Evolutionary conservation across 139 green algal genomes (phyloP).

Genomic region (Coelastrella sp.): DNA sequence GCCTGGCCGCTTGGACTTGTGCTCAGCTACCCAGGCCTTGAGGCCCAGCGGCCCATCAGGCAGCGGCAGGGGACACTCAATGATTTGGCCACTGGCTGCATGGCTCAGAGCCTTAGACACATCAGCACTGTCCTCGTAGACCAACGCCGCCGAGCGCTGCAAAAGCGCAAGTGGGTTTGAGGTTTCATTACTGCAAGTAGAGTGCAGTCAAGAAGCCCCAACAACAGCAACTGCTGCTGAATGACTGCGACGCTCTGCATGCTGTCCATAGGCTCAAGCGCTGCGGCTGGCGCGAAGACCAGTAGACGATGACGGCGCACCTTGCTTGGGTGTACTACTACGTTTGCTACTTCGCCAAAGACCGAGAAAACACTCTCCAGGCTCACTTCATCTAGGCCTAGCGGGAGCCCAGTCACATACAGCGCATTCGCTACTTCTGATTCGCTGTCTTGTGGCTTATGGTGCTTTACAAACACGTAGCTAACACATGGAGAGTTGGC

Average conservation of each 20-base stretch:
- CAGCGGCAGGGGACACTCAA: slow-evolving; percentile 32
- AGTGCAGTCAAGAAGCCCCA: no score
- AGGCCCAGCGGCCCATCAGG: slow-evolving; percentile 39
- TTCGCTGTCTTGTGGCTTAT: slow-evolving; percentile 4
- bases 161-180: neutral
- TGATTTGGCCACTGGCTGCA: slow-evolving; percentile 10
- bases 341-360: slow-evolving; percentile 74
- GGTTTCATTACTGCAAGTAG: no score
- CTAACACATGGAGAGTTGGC: neutral
- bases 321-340: slow-evolving; percentile 71
- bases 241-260: no score
- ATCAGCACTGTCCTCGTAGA: neutral
- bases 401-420: slow-evolving; percentile 73
- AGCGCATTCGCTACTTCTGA: slow-evolving; percentile 34
- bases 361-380: slow-evolving; percentile 64
- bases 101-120: slow-evolving; percentile 1
- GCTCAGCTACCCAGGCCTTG: slow-evolving; percentile 69
- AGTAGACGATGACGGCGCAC: neutral
- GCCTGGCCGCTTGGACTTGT: slow-evolving; percentile 69
- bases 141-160: slow-evolving; percentile 40
- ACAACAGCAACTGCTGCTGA: no score
- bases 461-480: slow-evolving; percentile 45
- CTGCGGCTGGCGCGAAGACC: neutral
- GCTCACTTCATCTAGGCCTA: slow-evolving; percentile 48
- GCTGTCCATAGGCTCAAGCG: no score